Conservation (phyloP, 306 rosid species). For the Dalbergia cultrata region DNA sequence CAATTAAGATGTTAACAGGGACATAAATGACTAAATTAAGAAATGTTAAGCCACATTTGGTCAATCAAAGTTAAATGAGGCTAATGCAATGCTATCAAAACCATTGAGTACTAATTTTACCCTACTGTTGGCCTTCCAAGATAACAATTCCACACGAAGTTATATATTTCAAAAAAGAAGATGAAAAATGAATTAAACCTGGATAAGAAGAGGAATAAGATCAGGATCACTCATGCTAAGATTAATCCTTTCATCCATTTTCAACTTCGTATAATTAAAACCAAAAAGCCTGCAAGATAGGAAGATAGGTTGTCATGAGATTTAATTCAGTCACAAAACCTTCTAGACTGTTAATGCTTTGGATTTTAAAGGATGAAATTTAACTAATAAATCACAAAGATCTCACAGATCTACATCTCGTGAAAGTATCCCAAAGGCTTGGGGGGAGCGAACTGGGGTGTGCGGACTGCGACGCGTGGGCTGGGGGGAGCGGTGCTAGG, state of each 20-base stretch:
- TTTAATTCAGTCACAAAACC: slow-evolving; percentile 30
- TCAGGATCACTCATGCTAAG: slow-evolving; percentile 98
- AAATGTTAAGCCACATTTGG: slow-evolving; percentile 21
- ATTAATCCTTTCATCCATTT: slow-evolving; percentile 83
- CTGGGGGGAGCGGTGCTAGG: no score
- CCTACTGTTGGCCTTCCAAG: slow-evolving; percentile 7
- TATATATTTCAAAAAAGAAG: background rate
- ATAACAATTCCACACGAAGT: slow-evolving; percentile 36
- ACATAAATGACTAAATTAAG: slow-evolving; percentile 4
- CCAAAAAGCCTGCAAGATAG: slow-evolving; percentile 80
- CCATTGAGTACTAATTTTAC: background rate
- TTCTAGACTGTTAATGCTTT: slow-evolving; percentile 16
- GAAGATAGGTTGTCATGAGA: slow-evolving; percentile 37
- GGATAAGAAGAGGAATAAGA: slow-evolving; percentile 91
- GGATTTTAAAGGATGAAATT: slow-evolving; percentile 16
- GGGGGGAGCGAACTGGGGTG: no score
- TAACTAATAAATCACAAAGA: slow-evolving; percentile 13
- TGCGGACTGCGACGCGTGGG: no score
- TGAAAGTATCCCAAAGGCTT: no score
- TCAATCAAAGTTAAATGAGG: slow-evolving; percentile 30
- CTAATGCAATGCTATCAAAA: slow-evolving; percentile 33
- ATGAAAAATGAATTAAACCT: slow-evolving; percentile 60
- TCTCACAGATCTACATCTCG: slow-evolving; percentile 34
- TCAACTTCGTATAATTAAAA: slow-evolving; percentile 80
- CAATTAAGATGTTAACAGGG: background rate